Conservation (phyloP, 2,329 filamentous ascomycete genomes). For the Xylariaceae sp. region DNA sequence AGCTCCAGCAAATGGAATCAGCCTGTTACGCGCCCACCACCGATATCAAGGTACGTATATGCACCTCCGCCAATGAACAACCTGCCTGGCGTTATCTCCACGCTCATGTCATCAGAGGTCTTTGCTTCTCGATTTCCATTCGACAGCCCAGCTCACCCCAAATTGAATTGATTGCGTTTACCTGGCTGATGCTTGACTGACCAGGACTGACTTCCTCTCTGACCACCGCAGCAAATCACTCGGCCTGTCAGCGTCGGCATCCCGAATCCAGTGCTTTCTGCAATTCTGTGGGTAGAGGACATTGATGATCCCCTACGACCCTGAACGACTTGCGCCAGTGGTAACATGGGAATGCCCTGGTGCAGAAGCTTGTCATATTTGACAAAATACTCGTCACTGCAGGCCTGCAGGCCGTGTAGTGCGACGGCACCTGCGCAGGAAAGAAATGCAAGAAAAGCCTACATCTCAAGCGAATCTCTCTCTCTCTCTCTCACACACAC, state of each 20-base stretch:
- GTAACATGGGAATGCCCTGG: too few relatives aligned
- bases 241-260: too few relatives aligned
- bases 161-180: neutral
- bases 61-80: neutral
- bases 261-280: too few relatives aligned
- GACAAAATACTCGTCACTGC: neutral
- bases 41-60: too few relatives aligned
- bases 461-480: too few relatives aligned
- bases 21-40: slow-evolving; percentile 12
- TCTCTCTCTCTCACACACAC: too few relatives aligned
- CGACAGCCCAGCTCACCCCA: neutral
- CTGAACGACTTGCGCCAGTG: neutral
- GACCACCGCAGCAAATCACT: too few relatives aligned
- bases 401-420: neutral
- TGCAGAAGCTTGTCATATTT: neutral
- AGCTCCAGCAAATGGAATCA: slow-evolving; percentile 12
- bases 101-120: neutral
- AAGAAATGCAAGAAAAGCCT: too few relatives aligned
- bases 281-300: neutral
- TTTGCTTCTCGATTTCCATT: neutral
- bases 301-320: neutral
- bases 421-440: neutral
- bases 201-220: too few relatives aligned
- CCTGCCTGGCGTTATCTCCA: neutral
- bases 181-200: too few relatives aligned